Conservation (phyloP, 2,329 filamentous ascomycete genomes). For the Xylariaceae sp. region DNA sequence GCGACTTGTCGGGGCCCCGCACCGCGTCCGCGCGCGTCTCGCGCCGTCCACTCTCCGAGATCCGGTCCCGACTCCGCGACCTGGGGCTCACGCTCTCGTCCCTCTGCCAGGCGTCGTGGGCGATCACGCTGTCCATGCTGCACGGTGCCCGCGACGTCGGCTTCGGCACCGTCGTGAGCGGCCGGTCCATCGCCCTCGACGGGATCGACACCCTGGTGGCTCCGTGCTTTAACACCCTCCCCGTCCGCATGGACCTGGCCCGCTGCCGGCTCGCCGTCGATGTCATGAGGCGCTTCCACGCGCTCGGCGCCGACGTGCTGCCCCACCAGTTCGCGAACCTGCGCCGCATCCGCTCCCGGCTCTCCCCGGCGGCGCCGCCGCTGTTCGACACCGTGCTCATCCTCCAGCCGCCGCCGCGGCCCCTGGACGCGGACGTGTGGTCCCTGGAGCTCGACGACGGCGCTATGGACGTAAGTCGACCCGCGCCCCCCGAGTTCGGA, state of each 20-base stretch:
- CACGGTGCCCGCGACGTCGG: conserved; percentile 59
- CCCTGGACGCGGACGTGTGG: conserved; percentile 51
- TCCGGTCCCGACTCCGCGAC: conserved; percentile 32
- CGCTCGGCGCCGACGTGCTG: conserved; percentile 52
- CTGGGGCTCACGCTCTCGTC: conserved; percentile 57
- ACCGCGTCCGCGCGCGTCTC: too few relatives aligned
- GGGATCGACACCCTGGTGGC: conserved; percentile 68
- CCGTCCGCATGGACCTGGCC: conserved; percentile 53
- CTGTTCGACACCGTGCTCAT: conserved; percentile 79
- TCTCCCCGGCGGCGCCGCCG: conserved; percentile 31
- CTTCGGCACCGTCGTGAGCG: conserved; percentile 81
- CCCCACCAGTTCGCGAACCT: conserved; percentile 69
- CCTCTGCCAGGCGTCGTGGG: conserved; percentile 67
- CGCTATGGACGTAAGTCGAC: conserved; percentile 55
- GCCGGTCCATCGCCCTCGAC: conserved; percentile 59
- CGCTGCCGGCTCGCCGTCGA: conserved; percentile 42
- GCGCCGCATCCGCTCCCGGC: conserved; percentile 56
- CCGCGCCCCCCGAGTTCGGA: not conserved
- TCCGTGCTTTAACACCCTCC: conserved; percentile 87
- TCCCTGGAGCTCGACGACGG: conserved; percentile 48
- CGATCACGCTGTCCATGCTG: conserved; percentile 51
- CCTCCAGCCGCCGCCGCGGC: conserved; percentile 58
- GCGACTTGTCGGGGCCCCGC: conserved; percentile 32
- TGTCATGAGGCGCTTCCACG: conserved; percentile 53
- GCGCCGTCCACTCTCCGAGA: not conserved